Evolutionary conservation across 805 yeast species (phyloP), one percentile per base, ranked within the genome.

Genomic region (Saccharomycopsis babjevae): DNA sequence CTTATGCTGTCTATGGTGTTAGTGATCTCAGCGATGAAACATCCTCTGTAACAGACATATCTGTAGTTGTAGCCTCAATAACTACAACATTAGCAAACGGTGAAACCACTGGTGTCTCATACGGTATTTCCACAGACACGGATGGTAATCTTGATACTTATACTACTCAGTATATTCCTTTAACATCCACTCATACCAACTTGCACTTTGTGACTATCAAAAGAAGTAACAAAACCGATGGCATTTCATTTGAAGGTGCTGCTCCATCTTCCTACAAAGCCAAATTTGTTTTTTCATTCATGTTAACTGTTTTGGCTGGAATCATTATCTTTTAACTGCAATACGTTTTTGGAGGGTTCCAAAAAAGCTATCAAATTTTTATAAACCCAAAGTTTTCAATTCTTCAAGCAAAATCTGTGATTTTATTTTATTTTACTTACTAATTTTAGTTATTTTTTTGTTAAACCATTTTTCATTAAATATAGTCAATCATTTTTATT

Each of bases 161-260:
- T 58, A 63, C 61, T 28, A 63, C 65, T n/a, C 54, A 50, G 15
- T 56, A 38, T 22, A 57, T 63, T n/a, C 65, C 65, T 18, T 61
- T 61, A 55, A 63, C 65, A 8, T 61, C 62, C 13, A 63, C 65
- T 13, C 59, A 58, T 16, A 60, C 61, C 39, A 63, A 60, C 54
- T 56, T 59, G 20, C 63, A 63, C 46, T 63, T 30, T 34, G 62
- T 61, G 28, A 63, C 65, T 30, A 36, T 61, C 18, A 60, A 56
- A 42, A 60, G 63, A 60, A n/a, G 46, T 32, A 57, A 57, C 39
- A 34, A 57, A 16, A 58, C 46, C 28, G 20, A 55, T 20, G 43
- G 43, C 40, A 61, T 56, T 18, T 25, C 61, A 18, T 38, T 61
- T 46, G 52, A 50, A 34, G 50, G 38, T 15, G 60, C 62, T 22